A percentile compares a stretch with the other conserved stretches of the same genome.
Conservation (phyloP, 345 rosid species). For the Lumnitzera racemosa region DNA sequence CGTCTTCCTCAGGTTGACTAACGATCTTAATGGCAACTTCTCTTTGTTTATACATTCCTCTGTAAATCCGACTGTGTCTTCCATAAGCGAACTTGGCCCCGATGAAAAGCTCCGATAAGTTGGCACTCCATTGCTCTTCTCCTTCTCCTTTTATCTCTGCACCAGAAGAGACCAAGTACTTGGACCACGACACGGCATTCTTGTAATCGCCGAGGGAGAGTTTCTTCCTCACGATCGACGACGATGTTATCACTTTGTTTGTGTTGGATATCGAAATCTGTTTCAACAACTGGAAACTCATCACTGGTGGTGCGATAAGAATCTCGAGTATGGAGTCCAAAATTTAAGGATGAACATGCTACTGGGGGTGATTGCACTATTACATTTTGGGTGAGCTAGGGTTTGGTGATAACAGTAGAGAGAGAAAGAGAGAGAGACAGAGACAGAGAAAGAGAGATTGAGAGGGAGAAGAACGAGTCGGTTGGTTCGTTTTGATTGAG, state of each 20-base stretch:
- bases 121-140: slow-evolving; percentile 69
- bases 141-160: slow-evolving; percentile 68
- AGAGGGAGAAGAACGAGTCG: too few species aligned
- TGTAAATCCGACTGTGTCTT: slow-evolving; percentile 71
- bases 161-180: slow-evolving; percentile 70
- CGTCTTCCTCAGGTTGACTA: slow-evolving; percentile 76
- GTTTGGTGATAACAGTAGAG: too few species aligned
- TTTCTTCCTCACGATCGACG: slow-evolving; percentile 32
- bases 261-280: slow-evolving; percentile 18
- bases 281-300: slow-evolving; percentile 51
- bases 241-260: slow-evolving; percentile 18
- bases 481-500: too few species aligned
- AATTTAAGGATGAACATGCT: background rate
- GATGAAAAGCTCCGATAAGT: slow-evolving; percentile 65
- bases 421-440: too few species aligned
- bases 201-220: slow-evolving; percentile 66
- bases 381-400: background rate
- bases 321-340: slow-evolving; percentile 1
- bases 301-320: slow-evolving; percentile 22
- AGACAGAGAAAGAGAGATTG: too few species aligned
- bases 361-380: background rate
- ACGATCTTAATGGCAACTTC: slow-evolving; percentile 74
- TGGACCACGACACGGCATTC: slow-evolving; percentile 71
- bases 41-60: slow-evolving; percentile 61
- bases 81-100: slow-evolving; percentile 71